Base-by-base conservation (phyloP, 352 stramenopile genomes). In the Phytophthora syringae region DNA sequence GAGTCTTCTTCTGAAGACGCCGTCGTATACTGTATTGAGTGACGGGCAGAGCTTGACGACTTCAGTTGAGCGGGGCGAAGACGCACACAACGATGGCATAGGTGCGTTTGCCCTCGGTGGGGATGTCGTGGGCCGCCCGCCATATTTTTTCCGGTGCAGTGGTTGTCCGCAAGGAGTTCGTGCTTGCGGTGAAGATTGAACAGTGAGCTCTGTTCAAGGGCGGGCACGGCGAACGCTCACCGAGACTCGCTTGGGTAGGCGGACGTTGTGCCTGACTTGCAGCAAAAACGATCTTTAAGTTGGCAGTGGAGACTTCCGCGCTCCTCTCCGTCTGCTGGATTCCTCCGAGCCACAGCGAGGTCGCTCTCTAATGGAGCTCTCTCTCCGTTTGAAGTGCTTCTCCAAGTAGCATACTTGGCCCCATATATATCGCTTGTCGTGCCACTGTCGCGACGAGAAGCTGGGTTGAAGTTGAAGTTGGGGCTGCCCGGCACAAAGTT, bases 1-100 rank as follows among this genome's bases (percentile, higher is more conserved):
- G 63, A n/a, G n/a, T n/a, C n/a, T n/a, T n/a, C n/a, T n/a, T n/a
- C n/a, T n/a, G n/a, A n/a, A n/a, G n/a, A n/a, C n/a, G n/a, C n/a
- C n/a, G n/a, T n/a, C n/a, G n/a, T n/a, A n/a, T n/a, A n/a, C n/a
- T n/a, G n/a, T n/a, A n/a, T n/a, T n/a, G n/a, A n/a, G n/a, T n/a
- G n/a, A n/a, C n/a, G n/a, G n/a, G n/a, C n/a, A n/a, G n/a, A n/a
- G n/a, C n/a, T n/a, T n/a, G n/a, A n/a, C n/a, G n/a, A n/a, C n/a
- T n/a, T n/a, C n/a, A n/a, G 39, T 64, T 58, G 2, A 77, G 64
- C 18, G 69, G 44, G 12, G 68, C 69, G 40, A 77, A 72, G 16
- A 70, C 44, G 50, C 69, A 72, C 44, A 77, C 54, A 22, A 74
- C 37, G 32, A 77, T 75, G 30, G 74, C 74, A 21, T 82, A 82